These are phyloP conservation scores for Salix arbutifolia DNA, from an alignment of 345 rosid genomes.

Conservation along the genomic window DNA sequence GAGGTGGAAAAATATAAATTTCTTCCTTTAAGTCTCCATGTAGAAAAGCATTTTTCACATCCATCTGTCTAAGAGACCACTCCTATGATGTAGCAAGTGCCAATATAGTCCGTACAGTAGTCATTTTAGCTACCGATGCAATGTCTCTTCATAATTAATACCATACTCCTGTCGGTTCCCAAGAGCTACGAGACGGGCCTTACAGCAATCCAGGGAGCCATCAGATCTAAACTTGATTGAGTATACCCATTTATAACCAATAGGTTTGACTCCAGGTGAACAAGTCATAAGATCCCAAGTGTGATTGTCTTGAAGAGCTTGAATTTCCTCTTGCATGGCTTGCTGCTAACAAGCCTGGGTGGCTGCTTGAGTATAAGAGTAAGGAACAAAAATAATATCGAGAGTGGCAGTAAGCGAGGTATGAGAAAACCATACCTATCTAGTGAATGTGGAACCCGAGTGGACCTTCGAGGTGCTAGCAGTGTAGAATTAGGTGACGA, in stretches of 20 bases:
- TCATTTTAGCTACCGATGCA: not conserved
- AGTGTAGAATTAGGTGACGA: not conserved
- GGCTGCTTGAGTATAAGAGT: not conserved
- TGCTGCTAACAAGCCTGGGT: not conserved
- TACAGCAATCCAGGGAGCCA: not conserved
- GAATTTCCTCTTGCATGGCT: not conserved
- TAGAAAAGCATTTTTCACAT: too few relatives aligned
- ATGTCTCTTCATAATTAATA: not conserved
- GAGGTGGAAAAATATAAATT: too few relatives aligned
- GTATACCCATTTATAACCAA: not conserved
- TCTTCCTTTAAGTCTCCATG: too few relatives aligned
- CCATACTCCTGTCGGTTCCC: not conserved
- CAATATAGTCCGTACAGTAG: not conserved
- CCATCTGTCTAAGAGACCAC: not conserved
- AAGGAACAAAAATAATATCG: not conserved
- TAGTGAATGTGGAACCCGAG: not conserved
- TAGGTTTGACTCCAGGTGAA: not conserved
- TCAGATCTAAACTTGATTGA: not conserved
- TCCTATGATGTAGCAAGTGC: not conserved
- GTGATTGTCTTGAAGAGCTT: not conserved
- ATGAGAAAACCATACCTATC: not conserved
- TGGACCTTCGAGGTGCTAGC: not conserved
- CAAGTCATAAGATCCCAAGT: not conserved
- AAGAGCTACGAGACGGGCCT: not conserved
- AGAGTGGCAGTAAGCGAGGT: not conserved